phyloP scores from a whole-genome alignment of 495 filamentous ascomycete genomes.

The Penicillium atrosanguineum region DNA sequence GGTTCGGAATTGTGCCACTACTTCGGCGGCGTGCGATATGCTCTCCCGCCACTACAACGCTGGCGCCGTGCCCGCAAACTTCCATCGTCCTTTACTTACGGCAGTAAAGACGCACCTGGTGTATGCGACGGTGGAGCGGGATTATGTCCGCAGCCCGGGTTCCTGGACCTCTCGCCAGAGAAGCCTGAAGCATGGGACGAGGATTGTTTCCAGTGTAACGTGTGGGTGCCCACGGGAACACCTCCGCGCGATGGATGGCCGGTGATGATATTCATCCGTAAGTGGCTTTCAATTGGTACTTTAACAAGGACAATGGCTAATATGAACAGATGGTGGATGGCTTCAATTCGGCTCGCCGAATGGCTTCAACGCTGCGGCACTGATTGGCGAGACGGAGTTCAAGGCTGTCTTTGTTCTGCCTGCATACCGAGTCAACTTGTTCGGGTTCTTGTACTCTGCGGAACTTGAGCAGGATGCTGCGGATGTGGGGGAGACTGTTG shows the following conservation, averaged over 20 bases:
- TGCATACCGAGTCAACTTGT: slow-evolving; percentile 65
- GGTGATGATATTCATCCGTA: slow-evolving; percentile 45
- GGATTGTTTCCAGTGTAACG: slow-evolving; percentile 46
- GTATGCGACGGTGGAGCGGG: slow-evolving; percentile 27
- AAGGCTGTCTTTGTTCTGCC: slow-evolving; percentile 61
- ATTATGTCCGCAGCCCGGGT: slow-evolving; percentile 38
- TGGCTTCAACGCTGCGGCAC: slow-evolving; percentile 41
- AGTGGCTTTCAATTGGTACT: slow-evolving; percentile 8
- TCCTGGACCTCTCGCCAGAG: slow-evolving; percentile 17
- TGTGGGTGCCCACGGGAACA: slow-evolving; percentile 39
- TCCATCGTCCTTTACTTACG: slow-evolving; percentile 34
- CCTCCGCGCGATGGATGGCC: slow-evolving; percentile 41
- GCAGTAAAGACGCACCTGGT: slow-evolving; percentile 29
- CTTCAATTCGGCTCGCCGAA: slow-evolving; percentile 56
- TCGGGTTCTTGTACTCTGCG: slow-evolving; percentile 62
- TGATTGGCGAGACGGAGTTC: slow-evolving; percentile 48
- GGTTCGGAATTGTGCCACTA: slow-evolving; percentile 35
- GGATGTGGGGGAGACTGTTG: slow-evolving; percentile 31
- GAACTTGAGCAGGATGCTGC: slow-evolving; percentile 54
- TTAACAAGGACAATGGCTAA: not conserved
- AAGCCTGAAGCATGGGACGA: slow-evolving; percentile 29
- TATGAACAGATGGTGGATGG: slow-evolving; percentile 51
- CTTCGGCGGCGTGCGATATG: slow-evolving; percentile 46
- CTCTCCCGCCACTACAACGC: slow-evolving; percentile 32
- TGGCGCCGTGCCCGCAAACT: slow-evolving; percentile 38